A percentile compares a stretch with the other conserved stretches of the same genome.
Conservation (phyloP, 2,329 filamentous ascomycete genomes). For the Neophaeococcomyces mojaviensis region DNA sequence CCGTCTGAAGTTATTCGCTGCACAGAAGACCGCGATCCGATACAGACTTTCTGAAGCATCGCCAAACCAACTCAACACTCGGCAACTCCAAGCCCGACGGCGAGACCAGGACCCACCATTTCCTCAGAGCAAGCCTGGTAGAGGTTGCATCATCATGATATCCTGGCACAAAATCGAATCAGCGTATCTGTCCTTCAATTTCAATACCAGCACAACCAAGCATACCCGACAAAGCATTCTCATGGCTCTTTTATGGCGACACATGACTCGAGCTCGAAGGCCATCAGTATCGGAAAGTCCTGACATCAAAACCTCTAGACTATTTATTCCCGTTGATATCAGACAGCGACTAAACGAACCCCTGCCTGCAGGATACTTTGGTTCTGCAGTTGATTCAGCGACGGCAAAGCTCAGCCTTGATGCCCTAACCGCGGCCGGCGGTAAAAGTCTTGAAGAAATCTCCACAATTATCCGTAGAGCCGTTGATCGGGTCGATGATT, state of each 20-base stretch:
- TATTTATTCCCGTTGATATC: slow-evolving; percentile 34
- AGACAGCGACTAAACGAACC: slow-evolving; percentile 30
- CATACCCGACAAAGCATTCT: slow-evolving; percentile 6
- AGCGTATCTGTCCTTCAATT: background rate
- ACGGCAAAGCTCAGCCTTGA: slow-evolving; percentile 22
- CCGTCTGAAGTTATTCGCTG: slow-evolving; percentile 14
- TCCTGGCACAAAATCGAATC: slow-evolving; percentile 4
- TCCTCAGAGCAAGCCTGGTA: slow-evolving; percentile 11
- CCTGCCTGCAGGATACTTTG: slow-evolving; percentile 31
- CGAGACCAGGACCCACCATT: slow-evolving; percentile 3
- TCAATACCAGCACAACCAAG: background rate
- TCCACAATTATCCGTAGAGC: slow-evolving; percentile 30
- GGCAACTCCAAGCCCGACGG: slow-evolving; percentile 14
- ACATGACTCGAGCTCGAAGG: slow-evolving; percentile 26
- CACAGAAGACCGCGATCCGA: slow-evolving; percentile 16
- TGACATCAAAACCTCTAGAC: slow-evolving; percentile 26
- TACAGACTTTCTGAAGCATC: slow-evolving; percentile 16
- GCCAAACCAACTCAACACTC: slow-evolving; percentile 12
- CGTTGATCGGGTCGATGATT: slow-evolving; percentile 26
- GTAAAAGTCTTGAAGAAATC: slow-evolving; percentile 27
- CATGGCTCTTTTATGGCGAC: slow-evolving; percentile 32
- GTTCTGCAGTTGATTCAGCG: slow-evolving; percentile 35
- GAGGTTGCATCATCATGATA: slow-evolving; percentile 20
- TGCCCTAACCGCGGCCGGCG: slow-evolving; percentile 21
- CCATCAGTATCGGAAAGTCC: slow-evolving; percentile 26